Evolutionary conservation across 164 flowering plant species (phyloP).

Genomic region (grape (Vitis vinifera)): ASM3070453v1 NC_081812.1:22052001-22052500

Average conservation of each 20-base stretch:
- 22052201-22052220: slow-evolving; percentile 64
- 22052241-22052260: slow-evolving; percentile 59
- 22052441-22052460: neutral
- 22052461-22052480: neutral
- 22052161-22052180: slow-evolving; percentile 66
- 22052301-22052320: slow-evolving; percentile 79
- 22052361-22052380: slow-evolving; percentile 95
- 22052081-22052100: slow-evolving; percentile 52
- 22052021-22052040: slow-evolving; percentile 60
- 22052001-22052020: slow-evolving; percentile 89
- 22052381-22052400: slow-evolving; percentile 65
- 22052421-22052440: neutral
- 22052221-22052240: slow-evolving; percentile 48
- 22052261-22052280: slow-evolving; percentile 92
- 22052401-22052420: slow-evolving; percentile 55
- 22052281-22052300: slow-evolving; percentile 73
- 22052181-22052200: slow-evolving; percentile 67
- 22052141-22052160: neutral
- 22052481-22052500: neutral
- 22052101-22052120: no score
- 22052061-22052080: slow-evolving; percentile 97
- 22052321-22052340: slow-evolving; percentile 92
- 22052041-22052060: slow-evolving; percentile 72
- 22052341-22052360: slow-evolving; percentile 98
- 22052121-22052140: neutral